A percentile compares a stretch with the other conserved stretches of the same genome.
Evolutionary conservation across 441 rosid genomes (phyloP).

Genomic region (Pelargonium cotyledonis): DNA sequence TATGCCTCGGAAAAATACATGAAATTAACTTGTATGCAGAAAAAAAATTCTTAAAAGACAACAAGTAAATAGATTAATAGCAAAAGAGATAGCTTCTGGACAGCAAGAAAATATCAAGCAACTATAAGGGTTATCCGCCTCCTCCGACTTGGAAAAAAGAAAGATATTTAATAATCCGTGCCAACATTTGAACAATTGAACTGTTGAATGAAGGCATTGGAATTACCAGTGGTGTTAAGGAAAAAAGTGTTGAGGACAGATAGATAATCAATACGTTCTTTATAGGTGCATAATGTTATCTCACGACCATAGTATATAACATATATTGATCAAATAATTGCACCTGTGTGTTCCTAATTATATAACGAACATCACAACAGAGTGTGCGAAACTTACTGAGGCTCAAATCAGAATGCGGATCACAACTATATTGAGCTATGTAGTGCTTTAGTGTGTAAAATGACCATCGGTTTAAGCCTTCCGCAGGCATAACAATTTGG

Average conservation of each 20-base stretch:
- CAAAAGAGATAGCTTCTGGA: too few relatives aligned
- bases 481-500: slow-evolving; percentile 74
- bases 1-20: too few relatives aligned
- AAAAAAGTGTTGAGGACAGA: neutral
- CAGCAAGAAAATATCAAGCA: too few relatives aligned
- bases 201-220: too few relatives aligned
- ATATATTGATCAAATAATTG: neutral
- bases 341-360: neutral
- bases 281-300: neutral
- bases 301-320: neutral
- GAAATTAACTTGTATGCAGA: too few relatives aligned
- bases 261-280: neutral
- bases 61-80: too few relatives aligned
- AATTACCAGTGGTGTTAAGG: neutral
- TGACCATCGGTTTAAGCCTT: slow-evolving; percentile 72
- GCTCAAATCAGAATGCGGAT: slow-evolving; percentile 82
- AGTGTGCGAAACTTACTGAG: slow-evolving; percentile 47
- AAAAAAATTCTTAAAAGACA: too few relatives aligned
- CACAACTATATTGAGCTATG: slow-evolving; percentile 64
- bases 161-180: too few relatives aligned
- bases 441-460: slow-evolving; percentile 79
- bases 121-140: too few relatives aligned
- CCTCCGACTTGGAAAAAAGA: too few relatives aligned
- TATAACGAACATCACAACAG: slow-evolving; percentile 6
- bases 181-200: too few relatives aligned